phyloP scores from a whole-genome alignment of 345 rosid genomes.

The Corchorus olitorius region DNA sequence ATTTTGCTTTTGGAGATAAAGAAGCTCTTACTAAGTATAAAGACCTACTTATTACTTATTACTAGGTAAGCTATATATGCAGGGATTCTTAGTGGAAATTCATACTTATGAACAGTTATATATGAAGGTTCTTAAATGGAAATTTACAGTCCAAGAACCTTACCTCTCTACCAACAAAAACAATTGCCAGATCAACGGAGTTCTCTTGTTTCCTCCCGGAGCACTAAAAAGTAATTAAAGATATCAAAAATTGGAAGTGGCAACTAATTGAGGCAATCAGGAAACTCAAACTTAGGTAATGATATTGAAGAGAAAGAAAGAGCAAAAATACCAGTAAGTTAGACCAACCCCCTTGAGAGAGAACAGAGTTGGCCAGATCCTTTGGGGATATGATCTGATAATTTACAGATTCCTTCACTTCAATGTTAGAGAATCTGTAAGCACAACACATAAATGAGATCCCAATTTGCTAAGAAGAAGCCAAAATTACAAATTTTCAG shows the following conservation, averaged over 20 bases:
- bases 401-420: constrained; percentile 49
- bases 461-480: neutral
- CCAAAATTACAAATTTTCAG: neutral
- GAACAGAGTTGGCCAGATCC: constrained; percentile 71
- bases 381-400: constrained; percentile 72
- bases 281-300: neutral
- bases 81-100: neutral
- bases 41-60: too few species aligned
- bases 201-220: constrained; percentile 54
- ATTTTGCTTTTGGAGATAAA: neutral
- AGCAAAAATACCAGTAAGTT: constrained; percentile 57
- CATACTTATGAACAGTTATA: neutral
- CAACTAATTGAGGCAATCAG: neutral
- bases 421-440: constrained; percentile 37
- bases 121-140: neutral
- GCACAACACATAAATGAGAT: constrained; percentile 3
- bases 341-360: constrained; percentile 78
- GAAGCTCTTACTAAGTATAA: neutral
- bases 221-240: constrained; percentile 47
- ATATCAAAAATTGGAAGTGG: constrained; percentile 3
- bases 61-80: too few species aligned
- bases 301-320: neutral
- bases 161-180: constrained; percentile 93
- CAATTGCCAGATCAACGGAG: constrained; percentile 69
- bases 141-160: constrained; percentile 9